Evolutionary conservation across 495 filamentous ascomycete genomes (phyloP).

Genomic region (Letharia columbiana): DNA sequence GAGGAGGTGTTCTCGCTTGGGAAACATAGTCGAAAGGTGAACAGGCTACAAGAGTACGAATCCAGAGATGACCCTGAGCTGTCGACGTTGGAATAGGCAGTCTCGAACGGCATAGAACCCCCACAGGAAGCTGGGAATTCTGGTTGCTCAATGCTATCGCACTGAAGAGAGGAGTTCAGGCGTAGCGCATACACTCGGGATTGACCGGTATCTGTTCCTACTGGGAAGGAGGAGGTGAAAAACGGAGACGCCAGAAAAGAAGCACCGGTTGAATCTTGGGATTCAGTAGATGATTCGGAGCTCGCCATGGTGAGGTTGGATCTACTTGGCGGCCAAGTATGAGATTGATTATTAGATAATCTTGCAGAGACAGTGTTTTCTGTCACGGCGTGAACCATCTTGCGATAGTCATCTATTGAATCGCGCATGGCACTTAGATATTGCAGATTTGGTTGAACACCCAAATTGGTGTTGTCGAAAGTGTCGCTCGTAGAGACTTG

Average conservation of each 20-base stretch:
- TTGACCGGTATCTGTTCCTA: not conserved
- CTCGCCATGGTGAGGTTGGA: not conserved
- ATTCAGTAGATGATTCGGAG: not conserved
- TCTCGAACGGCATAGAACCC: not conserved
- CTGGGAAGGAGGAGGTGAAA: slow-evolving; percentile 3
- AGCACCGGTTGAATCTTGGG: not conserved
- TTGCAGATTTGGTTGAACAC: too few relatives aligned
- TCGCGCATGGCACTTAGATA: too few relatives aligned
- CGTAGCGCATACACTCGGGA: not conserved
- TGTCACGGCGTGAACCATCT: too few relatives aligned
- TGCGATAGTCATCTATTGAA: too few relatives aligned
- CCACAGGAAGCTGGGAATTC: not conserved
- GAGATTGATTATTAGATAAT: not conserved
- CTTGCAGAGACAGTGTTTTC: too few relatives aligned
- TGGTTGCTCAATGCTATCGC: not conserved
- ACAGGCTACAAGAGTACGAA: too few relatives aligned
- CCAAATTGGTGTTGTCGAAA: too few relatives aligned
- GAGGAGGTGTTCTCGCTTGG: not conserved
- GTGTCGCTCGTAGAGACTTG: too few relatives aligned
- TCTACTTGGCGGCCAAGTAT: too few relatives aligned
- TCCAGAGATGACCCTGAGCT: too few relatives aligned
- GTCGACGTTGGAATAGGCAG: not conserved
- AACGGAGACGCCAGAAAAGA: not conserved
- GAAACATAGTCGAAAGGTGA: too few relatives aligned
- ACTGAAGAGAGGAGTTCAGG: not conserved